Base-by-base conservation (phyloP, 768 basidiomycete genomes). In the Naganishia onofrii region DNA sequence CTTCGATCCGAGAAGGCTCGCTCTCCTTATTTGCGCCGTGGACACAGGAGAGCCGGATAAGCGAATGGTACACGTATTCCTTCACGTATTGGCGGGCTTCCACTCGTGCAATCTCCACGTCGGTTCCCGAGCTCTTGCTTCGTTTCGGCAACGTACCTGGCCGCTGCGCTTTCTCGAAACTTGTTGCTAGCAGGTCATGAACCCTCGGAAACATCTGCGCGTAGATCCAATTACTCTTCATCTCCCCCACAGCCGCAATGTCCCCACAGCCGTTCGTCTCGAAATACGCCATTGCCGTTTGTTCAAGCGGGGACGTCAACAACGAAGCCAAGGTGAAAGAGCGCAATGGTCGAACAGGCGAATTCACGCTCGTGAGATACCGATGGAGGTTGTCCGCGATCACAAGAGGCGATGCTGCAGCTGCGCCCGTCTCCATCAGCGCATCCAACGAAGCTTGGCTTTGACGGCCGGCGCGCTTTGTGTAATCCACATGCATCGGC, bases 191-290 rank as follows among this genome's bases (percentile, higher is more conserved):
- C 32, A 63, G 26, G 15, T 48, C 52, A 36, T 69, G 57, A 7
- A 72, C 29, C 15, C 67, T 67, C 9, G 71, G 71, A 65, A 72
- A 69, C 13, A 72, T 19, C 53, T 64, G 31, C 52, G 56, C 44
- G 34, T 63, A 68, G 58, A 72, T 72, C 71, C 71, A 72, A 38
- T 72, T 72, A 15, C 44, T 42, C 29, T 57, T 48, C 31, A 66
- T 31, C 1, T 46, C 51, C 26, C 65, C 65, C 7, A 51, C 65
- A 19, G 70, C 70, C 3, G 69, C 36, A 28, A 72, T 72, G 28
- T 72, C 71, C 19, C 26, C 68, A 32, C 67, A 72, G 0, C 71
- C 71, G 17, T 46, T 44, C 9, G 57, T 46, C 31, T 72, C 71
- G n/a, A 72, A 72, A 34, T 68, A 72, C n/a, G 57, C 53, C 26